Base-by-base conservation (phyloP, 768 basidiomycete genomes). In the Boletus tomentosulus region DNA sequence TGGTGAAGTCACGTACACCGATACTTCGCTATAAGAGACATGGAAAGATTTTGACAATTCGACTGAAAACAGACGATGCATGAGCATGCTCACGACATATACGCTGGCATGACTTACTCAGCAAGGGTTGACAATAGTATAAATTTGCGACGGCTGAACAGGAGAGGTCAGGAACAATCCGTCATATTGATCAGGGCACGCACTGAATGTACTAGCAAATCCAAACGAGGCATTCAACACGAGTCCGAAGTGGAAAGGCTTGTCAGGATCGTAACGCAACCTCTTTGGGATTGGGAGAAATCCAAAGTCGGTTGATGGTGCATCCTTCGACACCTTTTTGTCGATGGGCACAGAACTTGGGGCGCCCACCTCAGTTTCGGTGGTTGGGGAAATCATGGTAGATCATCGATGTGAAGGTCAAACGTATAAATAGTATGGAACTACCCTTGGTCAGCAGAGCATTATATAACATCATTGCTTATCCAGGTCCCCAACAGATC, bases 71-170 rank as follows among this genome's bases (percentile, higher is more conserved):
- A n/a, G 16, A 15, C 24, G 33, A 38, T 41, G 33, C 6, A 15
- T 47, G 30, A 58, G 43, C 27, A 48, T 16, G 16, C 30, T 11
- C 10, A 42, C 10, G 37, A 24, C 13, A n/a, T 11, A 4, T 11
- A 12, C 9, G 10, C 27, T 2, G 16, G 0, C 15, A 57, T 33
- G 56, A 72, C 78, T 57, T 65, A 83, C 89, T 87, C 13, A 92
- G 71, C 60, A 93, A 65, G 0, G 90, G 90, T 71, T 90, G 88
- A 56, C 85, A 87, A 59, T 92, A 93, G 64, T 92, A 92, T 45
- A 92, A 65, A 62, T 92, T 92, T n/a, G 83, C 79, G 13, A 83
- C 83, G 41, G 73, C 85, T 86, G 16, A 7, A 8, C 16, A 28
- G 15, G 28, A 45, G 3, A 31, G 12, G 13, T 64, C n/a, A 57